Conservation (phyloP, 1,284 basidiomycete species). For the Psilocybe mexicana region DNA sequence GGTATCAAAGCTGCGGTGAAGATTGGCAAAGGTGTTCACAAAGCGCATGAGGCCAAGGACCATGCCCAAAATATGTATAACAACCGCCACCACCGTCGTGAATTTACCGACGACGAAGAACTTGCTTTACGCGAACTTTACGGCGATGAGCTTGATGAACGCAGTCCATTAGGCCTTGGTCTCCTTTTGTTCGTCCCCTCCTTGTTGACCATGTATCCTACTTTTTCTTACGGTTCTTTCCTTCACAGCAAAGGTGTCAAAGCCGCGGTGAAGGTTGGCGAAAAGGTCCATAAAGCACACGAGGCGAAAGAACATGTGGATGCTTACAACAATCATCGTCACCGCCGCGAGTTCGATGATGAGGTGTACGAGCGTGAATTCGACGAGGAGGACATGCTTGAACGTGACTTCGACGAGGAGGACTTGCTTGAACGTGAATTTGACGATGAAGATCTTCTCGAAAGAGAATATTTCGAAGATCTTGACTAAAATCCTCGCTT, state of each 20-base stretch:
- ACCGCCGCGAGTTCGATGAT: slow-evolving; percentile 5
- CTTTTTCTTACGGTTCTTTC: background rate
- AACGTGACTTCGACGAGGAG: background rate
- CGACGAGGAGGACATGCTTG: background rate
- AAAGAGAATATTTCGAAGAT: background rate
- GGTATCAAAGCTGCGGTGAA: slow-evolving; percentile 7
- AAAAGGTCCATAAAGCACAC: slow-evolving; percentile 5
- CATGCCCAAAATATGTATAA: background rate
- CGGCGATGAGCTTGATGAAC: slow-evolving; percentile 9
- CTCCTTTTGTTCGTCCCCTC: slow-evolving; percentile 9
- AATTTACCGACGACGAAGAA: slow-evolving; percentile 7
- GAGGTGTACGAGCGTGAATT: slow-evolving; percentile 8
- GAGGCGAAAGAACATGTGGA: background rate
- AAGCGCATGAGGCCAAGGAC: slow-evolving; percentile 1
- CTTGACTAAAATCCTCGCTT: slow-evolving; percentile 7
- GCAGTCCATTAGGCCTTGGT: slow-evolving; percentile 13
- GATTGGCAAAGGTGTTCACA: slow-evolving; percentile 5
- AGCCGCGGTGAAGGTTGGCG: slow-evolving; percentile 6
- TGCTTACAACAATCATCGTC: background rate
- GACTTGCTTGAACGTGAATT: slow-evolving; percentile 8
- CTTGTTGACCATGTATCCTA: background rate
- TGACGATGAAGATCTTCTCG: slow-evolving; percentile 1
- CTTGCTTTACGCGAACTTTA: slow-evolving; percentile 4
- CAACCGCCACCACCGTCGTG: slow-evolving; percentile 2
- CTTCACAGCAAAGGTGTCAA: slow-evolving; percentile 7